phyloP scores from a whole-genome alignment of 2,329 filamentous ascomycete species.

The Alternaria conjuncta region DNA sequence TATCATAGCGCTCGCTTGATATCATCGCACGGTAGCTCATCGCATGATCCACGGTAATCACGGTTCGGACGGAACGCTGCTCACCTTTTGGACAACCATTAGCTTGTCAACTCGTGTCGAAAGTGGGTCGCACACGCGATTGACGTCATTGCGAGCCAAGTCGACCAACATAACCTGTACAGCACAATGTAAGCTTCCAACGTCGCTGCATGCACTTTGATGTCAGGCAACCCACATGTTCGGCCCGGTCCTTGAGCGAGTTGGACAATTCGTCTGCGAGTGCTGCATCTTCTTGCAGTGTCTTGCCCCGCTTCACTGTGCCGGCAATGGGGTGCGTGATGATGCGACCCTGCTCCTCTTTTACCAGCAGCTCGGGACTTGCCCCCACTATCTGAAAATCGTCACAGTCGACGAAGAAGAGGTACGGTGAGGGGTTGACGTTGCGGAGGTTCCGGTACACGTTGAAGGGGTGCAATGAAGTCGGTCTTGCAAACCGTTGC shows the following conservation, averaged over 20 bases:
- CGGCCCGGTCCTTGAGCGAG: constrained; percentile 79
- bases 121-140: constrained; percentile 89
- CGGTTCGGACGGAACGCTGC: constrained; percentile 10
- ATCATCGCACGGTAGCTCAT: constrained; percentile 3
- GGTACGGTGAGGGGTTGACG: constrained; percentile 96
- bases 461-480: constrained; percentile 93
- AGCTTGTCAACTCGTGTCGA: constrained; percentile 90
- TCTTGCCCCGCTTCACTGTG: constrained; percentile 86
- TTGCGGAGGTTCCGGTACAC: constrained; percentile 95
- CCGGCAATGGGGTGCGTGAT: constrained; percentile 98
- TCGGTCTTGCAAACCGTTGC: constrained; percentile 88
- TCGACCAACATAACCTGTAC: constrained; percentile 95
- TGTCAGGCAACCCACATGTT: constrained; percentile 40
- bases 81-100: constrained; percentile 69
- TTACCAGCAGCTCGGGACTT: constrained; percentile 92
- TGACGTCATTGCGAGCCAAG: constrained; percentile 93
- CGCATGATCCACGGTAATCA: constrained; percentile 1
- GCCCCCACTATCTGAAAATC: constrained; percentile 96
- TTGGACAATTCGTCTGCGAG: constrained; percentile 78
- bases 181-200: constrained; percentile 56
- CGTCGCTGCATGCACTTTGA: constrained; percentile 56
- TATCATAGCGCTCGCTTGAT: not conserved
- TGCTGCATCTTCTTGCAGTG: constrained; percentile 78
- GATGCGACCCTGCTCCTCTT: constrained; percentile 83
- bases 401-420: constrained; percentile 92